phyloP scores from a whole-genome alignment of 192 early-diverging fungal genomes.

The Linnemannia elongata region DNA sequence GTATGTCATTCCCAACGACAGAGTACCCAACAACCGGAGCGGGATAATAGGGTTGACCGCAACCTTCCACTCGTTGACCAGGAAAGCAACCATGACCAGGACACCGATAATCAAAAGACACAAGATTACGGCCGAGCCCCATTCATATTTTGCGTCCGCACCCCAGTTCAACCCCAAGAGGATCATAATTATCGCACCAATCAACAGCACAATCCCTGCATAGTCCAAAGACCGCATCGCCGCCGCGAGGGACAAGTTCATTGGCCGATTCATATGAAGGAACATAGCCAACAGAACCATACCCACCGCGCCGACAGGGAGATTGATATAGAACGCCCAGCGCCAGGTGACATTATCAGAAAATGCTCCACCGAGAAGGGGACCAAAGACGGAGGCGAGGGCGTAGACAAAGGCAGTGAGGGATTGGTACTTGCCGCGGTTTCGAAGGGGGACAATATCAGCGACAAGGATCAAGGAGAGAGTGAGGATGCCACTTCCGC shows the following conservation, averaged over 20 bases:
- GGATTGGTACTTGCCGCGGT: slow-evolving; percentile 65
- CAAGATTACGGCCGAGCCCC: slow-evolving; percentile 70
- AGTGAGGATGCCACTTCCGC: slow-evolving; percentile 63
- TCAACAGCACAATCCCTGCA: slow-evolving; percentile 67
- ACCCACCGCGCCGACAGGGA: slow-evolving; percentile 77
- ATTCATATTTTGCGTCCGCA: slow-evolving; percentile 69
- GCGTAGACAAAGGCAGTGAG: slow-evolving; percentile 63
- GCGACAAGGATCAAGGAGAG: slow-evolving; percentile 67
- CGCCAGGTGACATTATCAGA: slow-evolving; percentile 53
- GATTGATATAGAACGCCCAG: slow-evolving; percentile 85
- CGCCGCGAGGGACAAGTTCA: slow-evolving; percentile 40
- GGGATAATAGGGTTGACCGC: slow-evolving; percentile 81
- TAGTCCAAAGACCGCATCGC: slow-evolving; percentile 76
- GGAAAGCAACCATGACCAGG: slow-evolving; percentile 54
- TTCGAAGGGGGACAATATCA: slow-evolving; percentile 67
- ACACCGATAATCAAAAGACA: slow-evolving; percentile 64
- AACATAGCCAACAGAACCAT: slow-evolving; percentile 66
- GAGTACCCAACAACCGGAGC: slow-evolving; percentile 68
- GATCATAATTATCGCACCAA: slow-evolving; percentile 64
- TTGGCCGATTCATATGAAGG: slow-evolving; percentile 71
- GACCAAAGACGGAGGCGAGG: slow-evolving; percentile 66
- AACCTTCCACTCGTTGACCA: slow-evolving; percentile 75
- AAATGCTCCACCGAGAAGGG: slow-evolving; percentile 70
- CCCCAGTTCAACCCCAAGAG: slow-evolving; percentile 75
- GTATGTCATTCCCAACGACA: slow-evolving; percentile 71